phyloP scores from a whole-genome alignment of 176 grass and related monocot genomes.

The Oryza rufipogon region DNA sequence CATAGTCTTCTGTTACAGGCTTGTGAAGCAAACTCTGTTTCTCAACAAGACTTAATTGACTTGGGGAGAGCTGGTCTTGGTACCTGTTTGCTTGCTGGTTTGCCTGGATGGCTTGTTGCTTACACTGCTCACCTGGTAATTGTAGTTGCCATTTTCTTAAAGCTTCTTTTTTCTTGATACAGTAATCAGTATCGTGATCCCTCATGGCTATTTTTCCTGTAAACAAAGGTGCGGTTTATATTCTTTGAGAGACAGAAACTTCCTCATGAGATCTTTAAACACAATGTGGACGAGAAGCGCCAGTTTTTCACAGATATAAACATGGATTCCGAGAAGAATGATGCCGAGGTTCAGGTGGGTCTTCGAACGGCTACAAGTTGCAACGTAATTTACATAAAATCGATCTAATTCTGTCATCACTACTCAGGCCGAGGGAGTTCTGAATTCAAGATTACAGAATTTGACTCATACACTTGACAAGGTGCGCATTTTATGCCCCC shows the following conservation, averaged over 20 bases:
- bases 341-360: conserved; percentile 89
- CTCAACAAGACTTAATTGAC: conserved; percentile 92
- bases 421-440: conserved; percentile 85
- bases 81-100: conserved; percentile 91
- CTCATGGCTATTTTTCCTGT: conserved; percentile 39
- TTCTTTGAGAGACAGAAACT: conserved; percentile 92
- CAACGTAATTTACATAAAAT: conserved; percentile 23
- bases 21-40: conserved; percentile 86
- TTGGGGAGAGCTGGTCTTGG: conserved; percentile 96
- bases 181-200: conserved; percentile 4
- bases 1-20: conserved; percentile 89
- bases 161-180: conserved; percentile 31
- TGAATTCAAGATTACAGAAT: conserved; percentile 96
- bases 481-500: conserved; percentile 50
- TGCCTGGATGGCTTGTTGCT: conserved; percentile 95
- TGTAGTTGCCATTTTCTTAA: conserved; percentile 36
- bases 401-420: conserved; percentile 26
- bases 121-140: conserved; percentile 92
- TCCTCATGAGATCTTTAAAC: conserved; percentile 84
- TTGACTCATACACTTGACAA: conserved; percentile 94
- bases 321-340: conserved; percentile 81
- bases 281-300: conserved; percentile 87
- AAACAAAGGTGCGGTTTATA: conserved; percentile 92
- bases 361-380: conserved; percentile 23
- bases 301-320: conserved; percentile 92